phyloP scores from a whole-genome alignment of 169 alveolate genomes.

The Plasmodium berghei region DNA sequence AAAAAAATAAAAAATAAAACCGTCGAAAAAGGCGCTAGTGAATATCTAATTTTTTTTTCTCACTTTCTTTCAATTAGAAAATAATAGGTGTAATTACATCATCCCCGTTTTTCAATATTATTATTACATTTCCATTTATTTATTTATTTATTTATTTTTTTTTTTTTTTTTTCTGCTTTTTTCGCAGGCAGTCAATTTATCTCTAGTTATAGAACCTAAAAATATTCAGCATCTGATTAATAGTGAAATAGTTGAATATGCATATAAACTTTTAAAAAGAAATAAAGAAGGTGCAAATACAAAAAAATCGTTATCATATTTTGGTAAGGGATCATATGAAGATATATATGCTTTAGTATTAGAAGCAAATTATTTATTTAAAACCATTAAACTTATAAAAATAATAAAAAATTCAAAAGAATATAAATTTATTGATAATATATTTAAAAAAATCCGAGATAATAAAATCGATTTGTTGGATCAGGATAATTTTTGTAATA shows the following conservation, averaged over 20 bases:
- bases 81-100: too few relatives aligned
- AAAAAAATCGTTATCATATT: constrained; percentile 24
- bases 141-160: too few relatives aligned
- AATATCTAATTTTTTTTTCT: not conserved
- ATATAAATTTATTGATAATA: constrained; percentile 21
- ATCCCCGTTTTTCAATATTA: too few relatives aligned
- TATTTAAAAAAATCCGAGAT: constrained; percentile 24
- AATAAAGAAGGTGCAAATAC: constrained; percentile 34
- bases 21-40: not conserved
- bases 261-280: constrained; percentile 59
- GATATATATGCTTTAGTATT: constrained; percentile 10
- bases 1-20: not conserved
- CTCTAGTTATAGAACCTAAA: constrained; percentile 2
- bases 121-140: not conserved
- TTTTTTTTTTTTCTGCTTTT: not conserved
- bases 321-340: constrained; percentile 22
- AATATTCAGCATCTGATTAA: not conserved
- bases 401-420: constrained; percentile 15
- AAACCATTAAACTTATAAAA: constrained; percentile 1
- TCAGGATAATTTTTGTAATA: not conserved
- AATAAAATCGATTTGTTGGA: constrained; percentile 16
- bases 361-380: constrained; percentile 20
- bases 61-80: not conserved
- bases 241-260: constrained; percentile 25
- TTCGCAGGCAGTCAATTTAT: constrained; percentile 3